Base-by-base conservation (phyloP, 2,329 filamentous ascomycete species). In the Lachnellula occidentalis region DNA sequence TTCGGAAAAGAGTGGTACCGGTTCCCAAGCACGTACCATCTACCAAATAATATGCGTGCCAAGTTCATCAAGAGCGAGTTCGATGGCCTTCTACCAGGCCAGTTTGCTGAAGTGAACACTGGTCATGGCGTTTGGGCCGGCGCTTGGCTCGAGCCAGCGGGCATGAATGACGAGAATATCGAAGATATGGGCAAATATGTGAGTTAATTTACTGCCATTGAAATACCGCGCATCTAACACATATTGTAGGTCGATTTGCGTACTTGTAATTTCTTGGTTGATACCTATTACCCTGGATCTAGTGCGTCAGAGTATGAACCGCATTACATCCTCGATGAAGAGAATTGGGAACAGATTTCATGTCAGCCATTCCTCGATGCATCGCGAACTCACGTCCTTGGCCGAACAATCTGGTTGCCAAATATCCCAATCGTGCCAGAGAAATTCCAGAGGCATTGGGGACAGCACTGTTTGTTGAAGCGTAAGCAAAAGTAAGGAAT, bases 1-100 rank as follows among this genome's bases (percentile, higher is more conserved):
- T 81, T 96, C 39, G 91, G 90, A 27, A 99, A 97, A 69, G 94
- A 99, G 69, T 99, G 94, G 94, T 96, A 99, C 71, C 88, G 94
- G 36, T 97, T 96, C 68, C 92, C 94, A 1, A 92, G 88, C 0
- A 95, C 92, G 0, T 97, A 91, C 74, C 91, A 94, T 69, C 77
- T 99, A 3, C 92, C 94, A 0, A 76, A 85, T n/a, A 81, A 83
- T 48, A 88, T 94, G 76, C 86, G 82, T 60, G 87, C 89, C 64
- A 96, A 94, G 64, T 99, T 96, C 66, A 76, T 99, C 63, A 89
- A 87, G 61, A 95, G 90, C 63, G 90, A 94, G 61, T 99, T 99
- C 70, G 80, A 81, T 8, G 94, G 94, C 2, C 76, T 99, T 17
- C 75, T 99, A 4, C 94, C 94, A 0, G 94, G 94, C 1, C 88